Evolutionary conservation across 192 early-diverging fungal genomes (phyloP).

Genomic region (Coemansia sp.): DNA sequence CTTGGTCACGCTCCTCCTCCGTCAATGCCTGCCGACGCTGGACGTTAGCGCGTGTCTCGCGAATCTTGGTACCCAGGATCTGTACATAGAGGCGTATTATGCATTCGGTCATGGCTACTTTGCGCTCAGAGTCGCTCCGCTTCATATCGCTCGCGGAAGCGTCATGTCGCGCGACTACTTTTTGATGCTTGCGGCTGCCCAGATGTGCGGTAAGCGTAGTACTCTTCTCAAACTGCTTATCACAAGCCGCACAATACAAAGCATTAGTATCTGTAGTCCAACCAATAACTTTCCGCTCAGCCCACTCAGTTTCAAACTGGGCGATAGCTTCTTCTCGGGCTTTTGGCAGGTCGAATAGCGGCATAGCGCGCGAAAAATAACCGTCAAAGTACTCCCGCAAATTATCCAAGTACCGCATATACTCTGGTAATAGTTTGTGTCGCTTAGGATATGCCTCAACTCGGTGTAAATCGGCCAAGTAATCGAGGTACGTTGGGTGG

Average conservation of each 20-base stretch:
- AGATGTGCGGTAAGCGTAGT: constrained; percentile 86
- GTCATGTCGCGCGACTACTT: constrained; percentile 61
- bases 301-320: constrained; percentile 72
- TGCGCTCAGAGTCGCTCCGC: constrained; percentile 60
- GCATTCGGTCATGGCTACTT: constrained; percentile 68
- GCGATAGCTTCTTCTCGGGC: constrained; percentile 55
- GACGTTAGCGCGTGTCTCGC: constrained; percentile 86
- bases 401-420: constrained; percentile 50
- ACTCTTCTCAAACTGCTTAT: constrained; percentile 82
- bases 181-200: constrained; percentile 90
- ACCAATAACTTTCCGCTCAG: constrained; percentile 46
- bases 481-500: constrained; percentile 62
- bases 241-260: constrained; percentile 74
- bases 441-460: constrained; percentile 16
- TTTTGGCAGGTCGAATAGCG: constrained; percentile 71
- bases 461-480: constrained; percentile 57
- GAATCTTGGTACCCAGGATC: constrained; percentile 60
- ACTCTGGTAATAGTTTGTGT: constrained; percentile 16
- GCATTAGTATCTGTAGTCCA: constrained; percentile 56
- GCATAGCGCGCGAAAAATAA: constrained; percentile 75
- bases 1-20: constrained; percentile 78
- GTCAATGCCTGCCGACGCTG: constrained; percentile 93
- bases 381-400: constrained; percentile 72
- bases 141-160: constrained; percentile 30
- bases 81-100: constrained; percentile 66